phyloP scores from a whole-genome alignment of 169 alveolate species.

The Perkinsus chesapeaki region DNA sequence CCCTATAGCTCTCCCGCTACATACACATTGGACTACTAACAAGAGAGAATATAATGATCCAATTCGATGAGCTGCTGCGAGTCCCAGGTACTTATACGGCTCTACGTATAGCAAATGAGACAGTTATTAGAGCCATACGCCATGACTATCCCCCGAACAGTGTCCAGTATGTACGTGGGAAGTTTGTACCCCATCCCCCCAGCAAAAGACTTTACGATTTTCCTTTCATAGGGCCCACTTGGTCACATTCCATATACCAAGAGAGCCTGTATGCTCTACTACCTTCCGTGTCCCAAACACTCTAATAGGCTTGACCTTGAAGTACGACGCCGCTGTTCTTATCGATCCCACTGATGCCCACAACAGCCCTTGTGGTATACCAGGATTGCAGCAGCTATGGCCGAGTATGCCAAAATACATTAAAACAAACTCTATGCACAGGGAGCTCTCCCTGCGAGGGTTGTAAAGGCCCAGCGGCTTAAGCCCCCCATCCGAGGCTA shows the following conservation, averaged over 20 bases:
- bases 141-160: no score
- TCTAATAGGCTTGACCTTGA: background rate
- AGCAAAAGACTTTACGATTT: background rate
- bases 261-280: background rate
- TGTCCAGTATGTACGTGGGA: no score
- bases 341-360: background rate
- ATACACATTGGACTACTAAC: no score
- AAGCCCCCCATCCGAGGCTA: background rate
- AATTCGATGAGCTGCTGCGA: no score
- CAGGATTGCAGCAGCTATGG: background rate
- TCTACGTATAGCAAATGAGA: no score
- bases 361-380: background rate
- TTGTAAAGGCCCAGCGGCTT: background rate
- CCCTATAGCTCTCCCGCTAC: no score
- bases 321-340: background rate
- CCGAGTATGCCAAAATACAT: no score
- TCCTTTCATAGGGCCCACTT: no score
- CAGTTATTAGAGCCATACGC: no score
- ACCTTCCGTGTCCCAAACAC: background rate
- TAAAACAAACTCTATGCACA: background rate
- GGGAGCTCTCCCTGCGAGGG: background rate
- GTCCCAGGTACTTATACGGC: no score
- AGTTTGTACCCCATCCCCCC: no score
- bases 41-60: no score
- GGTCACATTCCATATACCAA: background rate